Evolutionary conservation across 371 early-diverging fungal species (phyloP).

Genomic region (Saksenaea oblongispora): DNA sequence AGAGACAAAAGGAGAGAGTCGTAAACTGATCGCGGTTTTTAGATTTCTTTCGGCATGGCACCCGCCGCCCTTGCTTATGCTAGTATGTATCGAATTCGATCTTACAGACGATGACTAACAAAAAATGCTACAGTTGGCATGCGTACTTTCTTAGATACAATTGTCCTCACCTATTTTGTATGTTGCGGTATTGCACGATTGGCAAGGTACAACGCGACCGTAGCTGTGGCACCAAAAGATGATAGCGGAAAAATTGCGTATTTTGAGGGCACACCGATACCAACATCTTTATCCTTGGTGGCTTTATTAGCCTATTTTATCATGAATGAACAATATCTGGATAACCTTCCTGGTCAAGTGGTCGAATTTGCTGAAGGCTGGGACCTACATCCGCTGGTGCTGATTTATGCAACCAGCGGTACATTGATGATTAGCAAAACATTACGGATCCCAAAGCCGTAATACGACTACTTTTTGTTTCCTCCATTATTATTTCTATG

Average conservation of each 20-base stretch:
- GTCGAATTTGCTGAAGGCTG: constrained; percentile 42
- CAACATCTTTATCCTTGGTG: constrained; percentile 73
- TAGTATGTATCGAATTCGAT: constrained; percentile 18
- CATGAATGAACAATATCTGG: constrained; percentile 50
- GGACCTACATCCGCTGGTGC: constrained; percentile 76
- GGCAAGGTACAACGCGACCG: constrained; percentile 89
- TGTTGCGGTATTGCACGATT: constrained; percentile 88
- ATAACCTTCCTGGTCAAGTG: constrained; percentile 48
- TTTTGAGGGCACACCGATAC: constrained; percentile 94
- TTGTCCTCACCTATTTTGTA: constrained; percentile 83
- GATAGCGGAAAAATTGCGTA: constrained; percentile 73
- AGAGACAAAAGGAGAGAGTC: not conserved
- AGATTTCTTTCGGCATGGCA: constrained; percentile 86
- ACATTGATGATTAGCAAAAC: constrained; percentile 81
- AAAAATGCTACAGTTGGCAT: constrained; percentile 62
- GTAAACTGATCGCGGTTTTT: not conserved
- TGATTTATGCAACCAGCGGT: constrained; percentile 79
- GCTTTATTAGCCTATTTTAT: constrained; percentile 72
- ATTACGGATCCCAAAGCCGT: constrained; percentile 68
- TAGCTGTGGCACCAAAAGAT: constrained; percentile 79
- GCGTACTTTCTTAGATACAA: constrained; percentile 77
- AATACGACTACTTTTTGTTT: constrained; percentile 6
- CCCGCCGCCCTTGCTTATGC: constrained; percentile 87
- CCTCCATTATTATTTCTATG: not conserved
- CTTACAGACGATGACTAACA: not conserved